Percentiles rank a stretch among this genome's conserved stretches.
These are phyloP conservation scores for Meripilus lineatus DNA, from an alignment of 1,284 basidiomycete genomes.

Conservation along the genomic window DNA sequence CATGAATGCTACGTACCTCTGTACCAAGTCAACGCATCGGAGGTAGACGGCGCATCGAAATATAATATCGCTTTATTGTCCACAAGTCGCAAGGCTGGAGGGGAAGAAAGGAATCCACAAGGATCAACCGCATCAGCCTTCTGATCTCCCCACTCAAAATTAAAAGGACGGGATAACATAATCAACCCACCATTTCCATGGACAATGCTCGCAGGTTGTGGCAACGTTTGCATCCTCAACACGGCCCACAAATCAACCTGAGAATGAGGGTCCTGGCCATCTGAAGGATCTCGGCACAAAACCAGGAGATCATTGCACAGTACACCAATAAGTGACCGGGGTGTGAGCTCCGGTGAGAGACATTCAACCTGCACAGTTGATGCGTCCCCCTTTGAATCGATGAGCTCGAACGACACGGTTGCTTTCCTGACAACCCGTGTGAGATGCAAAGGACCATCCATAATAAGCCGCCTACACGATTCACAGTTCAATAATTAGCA, in stretches of 20 bases:
- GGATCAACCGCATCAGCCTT: slow-evolving; percentile 9
- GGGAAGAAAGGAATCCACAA: too few relatives aligned
- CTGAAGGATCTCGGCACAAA: slow-evolving; percentile 77
- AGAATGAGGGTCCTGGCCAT: slow-evolving; percentile 66
- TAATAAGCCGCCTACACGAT: slow-evolving; percentile 77
- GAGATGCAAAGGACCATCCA: slow-evolving; percentile 81
- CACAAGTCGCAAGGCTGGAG: slow-evolving; percentile 72
- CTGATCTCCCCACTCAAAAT: too few relatives aligned
- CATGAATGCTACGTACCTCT: slow-evolving; percentile 52
- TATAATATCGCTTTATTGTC: slow-evolving; percentile 92
- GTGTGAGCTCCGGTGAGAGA: slow-evolving; percentile 77
- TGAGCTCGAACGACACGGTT: slow-evolving; percentile 78
- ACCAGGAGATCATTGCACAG: slow-evolving; percentile 93
- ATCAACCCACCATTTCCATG: slow-evolving; percentile 72
- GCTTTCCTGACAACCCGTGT: slow-evolving; percentile 90
- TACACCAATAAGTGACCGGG: slow-evolving; percentile 71
- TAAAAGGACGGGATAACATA: slow-evolving; percentile 15
- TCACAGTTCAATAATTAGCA: slow-evolving; percentile 12
- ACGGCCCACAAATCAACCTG: slow-evolving; percentile 90
- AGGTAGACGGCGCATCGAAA: slow-evolving; percentile 80
- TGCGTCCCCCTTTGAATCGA: slow-evolving; percentile 71
- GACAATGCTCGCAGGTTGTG: slow-evolving; percentile 86
- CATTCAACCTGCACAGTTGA: slow-evolving; percentile 86
- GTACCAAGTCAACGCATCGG: slow-evolving; percentile 86
- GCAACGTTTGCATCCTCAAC: slow-evolving; percentile 84